These are phyloP conservation scores for Biancaea sappan DNA, from an alignment of 306 rosid genomes.

Conservation along the genomic window DNA sequence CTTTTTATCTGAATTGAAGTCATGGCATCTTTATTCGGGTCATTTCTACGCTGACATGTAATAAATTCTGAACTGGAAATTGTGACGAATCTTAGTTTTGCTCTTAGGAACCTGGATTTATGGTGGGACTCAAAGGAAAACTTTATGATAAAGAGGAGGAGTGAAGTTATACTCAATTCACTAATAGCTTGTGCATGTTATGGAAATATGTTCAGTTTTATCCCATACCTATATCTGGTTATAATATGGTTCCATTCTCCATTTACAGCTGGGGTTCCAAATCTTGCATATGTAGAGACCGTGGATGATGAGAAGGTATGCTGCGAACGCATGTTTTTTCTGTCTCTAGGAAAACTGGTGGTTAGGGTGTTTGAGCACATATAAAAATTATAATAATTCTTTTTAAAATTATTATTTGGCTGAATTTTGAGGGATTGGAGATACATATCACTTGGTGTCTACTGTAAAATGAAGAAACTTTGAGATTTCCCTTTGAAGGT, in stretches of 20 bases:
- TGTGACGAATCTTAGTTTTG: neutral
- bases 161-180: neutral
- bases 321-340: neutral
- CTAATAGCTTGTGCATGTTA: neutral
- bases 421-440: neutral
- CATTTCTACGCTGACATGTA: neutral
- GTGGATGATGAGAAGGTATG: constrained; percentile 88
- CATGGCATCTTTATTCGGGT: neutral
- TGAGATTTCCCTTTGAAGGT: constrained; percentile 18
- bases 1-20: neutral
- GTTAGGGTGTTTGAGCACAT: constrained; percentile 8
- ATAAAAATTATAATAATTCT: neutral
- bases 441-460: constrained; percentile 6
- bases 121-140: neutral
- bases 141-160: neutral
- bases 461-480: constrained; percentile 1
- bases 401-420: neutral
- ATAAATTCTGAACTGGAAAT: neutral
- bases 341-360: neutral
- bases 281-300: constrained; percentile 76
- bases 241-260: constrained; percentile 23
- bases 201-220: constrained; percentile 6
- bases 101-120: neutral
- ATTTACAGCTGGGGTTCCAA: constrained; percentile 72
- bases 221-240: neutral